These are phyloP conservation scores for Colletotrichum scovillei DNA, from an alignment of 2,329 filamentous ascomycete genomes.

Conservation along the genomic window DNA sequence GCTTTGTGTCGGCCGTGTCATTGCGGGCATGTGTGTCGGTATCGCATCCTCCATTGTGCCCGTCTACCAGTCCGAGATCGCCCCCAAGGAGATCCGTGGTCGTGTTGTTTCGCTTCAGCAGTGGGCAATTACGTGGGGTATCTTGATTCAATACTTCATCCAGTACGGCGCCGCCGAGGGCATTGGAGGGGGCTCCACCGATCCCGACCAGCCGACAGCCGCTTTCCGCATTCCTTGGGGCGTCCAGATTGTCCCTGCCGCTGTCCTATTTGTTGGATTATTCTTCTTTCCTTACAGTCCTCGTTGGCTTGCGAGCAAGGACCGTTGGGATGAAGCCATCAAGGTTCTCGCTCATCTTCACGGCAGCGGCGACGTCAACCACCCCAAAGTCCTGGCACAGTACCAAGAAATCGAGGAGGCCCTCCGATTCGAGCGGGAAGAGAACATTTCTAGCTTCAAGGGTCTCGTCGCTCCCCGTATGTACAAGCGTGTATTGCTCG, in stretches of 20 bases:
- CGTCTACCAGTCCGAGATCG: slow-evolving; percentile 77
- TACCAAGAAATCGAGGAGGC: slow-evolving; percentile 70
- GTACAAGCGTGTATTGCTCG: slow-evolving; percentile 66
- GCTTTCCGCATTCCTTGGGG: slow-evolving; percentile 73
- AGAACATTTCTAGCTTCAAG: slow-evolving; percentile 59
- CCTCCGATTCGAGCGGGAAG: slow-evolving; percentile 64
- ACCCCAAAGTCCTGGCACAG: slow-evolving; percentile 72
- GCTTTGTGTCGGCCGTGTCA: slow-evolving; percentile 76
- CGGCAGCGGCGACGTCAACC: slow-evolving; percentile 63
- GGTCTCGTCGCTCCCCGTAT: slow-evolving; percentile 63
- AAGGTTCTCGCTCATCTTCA: slow-evolving; percentile 69
- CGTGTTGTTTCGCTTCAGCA: slow-evolving; percentile 72
- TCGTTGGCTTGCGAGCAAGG: slow-evolving; percentile 76
- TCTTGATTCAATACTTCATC: slow-evolving; percentile 75
- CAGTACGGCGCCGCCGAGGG: slow-evolving; percentile 70
- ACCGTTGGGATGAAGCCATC: slow-evolving; percentile 74
- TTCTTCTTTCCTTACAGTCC: slow-evolving; percentile 74
- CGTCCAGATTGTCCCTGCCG: slow-evolving; percentile 66
- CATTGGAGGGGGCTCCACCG: slow-evolving; percentile 60
- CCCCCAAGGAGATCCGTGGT: slow-evolving; percentile 66
- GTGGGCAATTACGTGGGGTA: slow-evolving; percentile 79
- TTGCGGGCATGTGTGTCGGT: slow-evolving; percentile 79
- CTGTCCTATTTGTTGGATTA: slow-evolving; percentile 64
- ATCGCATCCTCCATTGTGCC: slow-evolving; percentile 79
- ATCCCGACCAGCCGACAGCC: slow-evolving; percentile 60